These are phyloP conservation scores for Metschnikowia orientalis DNA, from an alignment of 805 yeast genomes.

Conservation along the genomic window DNA sequence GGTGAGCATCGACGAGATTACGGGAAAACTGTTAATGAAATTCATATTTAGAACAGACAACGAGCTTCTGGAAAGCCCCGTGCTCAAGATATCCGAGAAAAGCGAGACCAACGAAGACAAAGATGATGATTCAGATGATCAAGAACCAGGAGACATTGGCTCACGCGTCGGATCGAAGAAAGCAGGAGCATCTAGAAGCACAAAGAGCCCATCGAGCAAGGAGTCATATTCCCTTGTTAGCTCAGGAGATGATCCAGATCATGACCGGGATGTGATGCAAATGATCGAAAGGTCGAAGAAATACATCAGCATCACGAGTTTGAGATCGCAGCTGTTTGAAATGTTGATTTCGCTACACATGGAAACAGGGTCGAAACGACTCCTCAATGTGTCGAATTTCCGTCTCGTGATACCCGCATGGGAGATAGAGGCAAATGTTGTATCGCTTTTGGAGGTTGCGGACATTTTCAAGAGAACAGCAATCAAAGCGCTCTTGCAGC, in stretches of 20 bases:
- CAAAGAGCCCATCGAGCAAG: slow-evolving; percentile 4
- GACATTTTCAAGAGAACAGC: slow-evolving; percentile 29
- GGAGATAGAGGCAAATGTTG: slow-evolving; percentile 24
- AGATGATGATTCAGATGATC: slow-evolving; percentile 10
- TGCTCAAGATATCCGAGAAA: slow-evolving; percentile 9
- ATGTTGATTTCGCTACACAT: slow-evolving; percentile 34
- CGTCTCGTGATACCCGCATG: slow-evolving; percentile 32
- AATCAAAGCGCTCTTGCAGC: slow-evolving; percentile 30
- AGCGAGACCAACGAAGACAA: slow-evolving; percentile 7
- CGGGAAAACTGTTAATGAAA: slow-evolving; percentile 36
- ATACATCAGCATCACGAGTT: slow-evolving; percentile 60
- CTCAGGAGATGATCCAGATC: slow-evolving; percentile 5
- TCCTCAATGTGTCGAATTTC: slow-evolving; percentile 37
- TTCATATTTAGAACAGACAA: slow-evolving; percentile 29
- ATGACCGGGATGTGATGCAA: slow-evolving; percentile 32
- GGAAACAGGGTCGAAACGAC: slow-evolving; percentile 29
- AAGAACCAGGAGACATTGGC: slow-evolving; percentile 1
- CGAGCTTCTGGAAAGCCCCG: slow-evolving; percentile 12
- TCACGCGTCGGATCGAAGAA: slow-evolving; percentile 3
- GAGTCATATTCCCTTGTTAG: slow-evolving; percentile 6
- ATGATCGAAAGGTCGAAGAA: slow-evolving; percentile 76
- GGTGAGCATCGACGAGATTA: slow-evolving; percentile 35
- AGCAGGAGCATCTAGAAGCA: slow-evolving; percentile 1
- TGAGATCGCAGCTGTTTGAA: slow-evolving; percentile 28
- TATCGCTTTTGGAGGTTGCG: slow-evolving; percentile 36